Evolutionary conservation across 176 grass and related monocot genomes (phyloP), one percentile per base, ranked within the genome.

Genomic region (Aegilops umbellulata): DNA sequence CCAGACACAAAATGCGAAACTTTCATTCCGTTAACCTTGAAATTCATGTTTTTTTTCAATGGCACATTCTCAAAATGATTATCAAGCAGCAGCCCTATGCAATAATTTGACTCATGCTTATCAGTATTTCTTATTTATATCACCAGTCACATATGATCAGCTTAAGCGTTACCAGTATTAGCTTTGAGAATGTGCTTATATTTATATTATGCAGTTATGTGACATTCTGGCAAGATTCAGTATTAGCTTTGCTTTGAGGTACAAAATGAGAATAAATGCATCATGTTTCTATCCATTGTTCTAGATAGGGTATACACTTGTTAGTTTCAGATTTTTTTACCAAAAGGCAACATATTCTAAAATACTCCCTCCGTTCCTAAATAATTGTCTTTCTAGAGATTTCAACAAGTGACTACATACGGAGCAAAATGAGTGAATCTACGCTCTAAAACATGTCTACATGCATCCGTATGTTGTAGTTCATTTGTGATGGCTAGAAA

Each of bases 201-300:
- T 36, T 69, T 69, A 41, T 14, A 12, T 41, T 14, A 12, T 41
- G 22, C 42, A 72, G 22, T 25, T 44, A 73, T 27, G n/a, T 58
- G 46, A 25, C 32, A 6, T 24, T 11, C 4, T 41, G 11, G 55
- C 24, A 19, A 67, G 77, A 49, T 53, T 29, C 1, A n/a, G 32
- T 39, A 27, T 60, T 5, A 25, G 3, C 47, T 62, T 69, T 60
- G 19, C 31, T 26, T 38, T 68, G 2, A 44, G 17, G 49, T 65
- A 55, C 31, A 75, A 77, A 70, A 65, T 67, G 68, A 60, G 6
- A 89, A 89, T n/a, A 60, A 25, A 60, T 44, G 34, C 63, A 32
- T 35, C 22, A 63, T 20, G 3, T 12, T 6, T 70, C 12, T 53
- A 8, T 11, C 12, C 25, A 22, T 60, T 15, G 79, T 73, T 66